A percentile compares a stretch with the other conserved stretches of the same genome.
phyloP scores from a whole-genome alignment of 148 eudicot genomes.

The Persicaria maculosa region DNA sequence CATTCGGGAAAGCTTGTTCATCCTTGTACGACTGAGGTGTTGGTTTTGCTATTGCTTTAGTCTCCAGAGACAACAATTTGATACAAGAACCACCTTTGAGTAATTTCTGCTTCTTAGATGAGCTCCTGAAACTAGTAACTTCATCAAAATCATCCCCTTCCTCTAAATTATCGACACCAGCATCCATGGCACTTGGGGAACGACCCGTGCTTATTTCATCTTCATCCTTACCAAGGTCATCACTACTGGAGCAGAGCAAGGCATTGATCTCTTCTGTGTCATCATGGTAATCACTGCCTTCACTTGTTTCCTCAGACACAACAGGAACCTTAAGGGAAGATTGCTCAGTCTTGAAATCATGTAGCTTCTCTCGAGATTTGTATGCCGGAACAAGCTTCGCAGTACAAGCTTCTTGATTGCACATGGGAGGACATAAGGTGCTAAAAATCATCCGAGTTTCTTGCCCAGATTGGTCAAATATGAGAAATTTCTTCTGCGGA shows the following conservation, averaged over 20 bases:
- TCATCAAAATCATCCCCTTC: slow-evolving; percentile 26
- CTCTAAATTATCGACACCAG: slow-evolving; percentile 18
- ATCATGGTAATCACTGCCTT: slow-evolving; percentile 46
- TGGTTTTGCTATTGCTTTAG: neutral
- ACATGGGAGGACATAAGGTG: slow-evolving; percentile 31
- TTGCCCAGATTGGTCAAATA: slow-evolving; percentile 50
- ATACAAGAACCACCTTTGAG: slow-evolving; percentile 32
- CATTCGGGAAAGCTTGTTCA: neutral
- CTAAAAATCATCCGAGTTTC: slow-evolving; percentile 41
- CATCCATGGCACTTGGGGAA: slow-evolving; percentile 32
- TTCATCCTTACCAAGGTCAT: slow-evolving; percentile 26
- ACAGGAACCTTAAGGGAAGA: slow-evolving; percentile 6
- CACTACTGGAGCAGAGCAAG: slow-evolving; percentile 55
- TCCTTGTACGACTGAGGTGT: slow-evolving; percentile 5
- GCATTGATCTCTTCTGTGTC: slow-evolving; percentile 77
- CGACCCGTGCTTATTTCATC: slow-evolving; percentile 63
- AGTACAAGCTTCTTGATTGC: slow-evolving; percentile 16
- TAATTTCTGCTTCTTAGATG: slow-evolving; percentile 46
- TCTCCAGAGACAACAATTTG: slow-evolving; percentile 18
- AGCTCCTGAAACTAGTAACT: slow-evolving; percentile 31
- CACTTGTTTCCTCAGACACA: slow-evolving; percentile 31
- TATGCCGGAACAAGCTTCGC: slow-evolving; percentile 1
- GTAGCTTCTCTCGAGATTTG: slow-evolving; percentile 9
- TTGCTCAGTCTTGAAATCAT: neutral
- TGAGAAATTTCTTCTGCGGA: slow-evolving; percentile 41